phyloP scores from a whole-genome alignment of 768 basidiomycete species.

The Podaxis rugospora region DNA sequence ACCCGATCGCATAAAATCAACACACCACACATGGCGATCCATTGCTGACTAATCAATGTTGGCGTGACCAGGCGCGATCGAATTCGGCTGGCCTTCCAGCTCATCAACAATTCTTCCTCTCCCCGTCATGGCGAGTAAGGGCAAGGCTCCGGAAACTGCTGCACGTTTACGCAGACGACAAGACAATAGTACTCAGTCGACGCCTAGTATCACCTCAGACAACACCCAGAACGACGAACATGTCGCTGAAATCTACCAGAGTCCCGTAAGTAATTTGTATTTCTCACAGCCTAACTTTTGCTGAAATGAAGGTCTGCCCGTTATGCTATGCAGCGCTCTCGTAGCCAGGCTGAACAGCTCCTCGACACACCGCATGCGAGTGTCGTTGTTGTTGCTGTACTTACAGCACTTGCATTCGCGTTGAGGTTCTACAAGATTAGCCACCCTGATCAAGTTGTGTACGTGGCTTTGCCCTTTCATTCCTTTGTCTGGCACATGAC shows the following conservation, averaged over 20 bases:
- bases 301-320: background rate
- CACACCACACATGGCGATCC: background rate
- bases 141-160: slow-evolving; percentile 20
- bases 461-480: slow-evolving; percentile 27
- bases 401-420: slow-evolving; percentile 76
- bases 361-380: slow-evolving; percentile 64
- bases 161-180: slow-evolving; percentile 12
- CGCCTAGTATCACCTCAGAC: slow-evolving; percentile 19
- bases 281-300: background rate
- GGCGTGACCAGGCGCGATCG: slow-evolving; percentile 3
- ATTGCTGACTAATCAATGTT: background rate
- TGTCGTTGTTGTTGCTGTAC: slow-evolving; percentile 50
- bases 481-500: background rate
- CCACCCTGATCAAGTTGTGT: slow-evolving; percentile 94
- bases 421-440: slow-evolving; percentile 93
- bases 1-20: background rate
- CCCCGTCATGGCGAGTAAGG: slow-evolving; percentile 26
- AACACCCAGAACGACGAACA: slow-evolving; percentile 50
- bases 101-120: slow-evolving; percentile 10
- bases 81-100: slow-evolving; percentile 1
- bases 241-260: slow-evolving; percentile 42
- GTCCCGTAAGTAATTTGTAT: slow-evolving; percentile 33
- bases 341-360: slow-evolving; percentile 56
- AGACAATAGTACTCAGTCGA: slow-evolving; percentile 14
- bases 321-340: slow-evolving; percentile 35